Percentiles rank a stretch among this genome's conserved stretches.
Conservation (phyloP, 2,329 filamentous ascomycete genomes). For the Alternaria novae-zelandiae region DNA sequence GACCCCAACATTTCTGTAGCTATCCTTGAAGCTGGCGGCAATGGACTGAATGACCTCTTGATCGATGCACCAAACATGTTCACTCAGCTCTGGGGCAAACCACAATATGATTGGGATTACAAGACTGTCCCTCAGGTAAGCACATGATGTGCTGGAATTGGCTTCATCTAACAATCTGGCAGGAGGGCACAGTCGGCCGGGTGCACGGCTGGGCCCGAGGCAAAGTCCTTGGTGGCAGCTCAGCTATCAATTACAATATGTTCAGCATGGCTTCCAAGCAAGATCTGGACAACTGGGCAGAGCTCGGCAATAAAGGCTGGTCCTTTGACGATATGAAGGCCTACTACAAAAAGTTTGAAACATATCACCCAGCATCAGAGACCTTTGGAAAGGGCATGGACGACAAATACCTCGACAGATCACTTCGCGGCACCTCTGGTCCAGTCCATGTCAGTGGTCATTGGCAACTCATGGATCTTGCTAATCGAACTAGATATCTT, state of each 20-base stretch:
- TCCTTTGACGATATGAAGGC: constrained; percentile 41
- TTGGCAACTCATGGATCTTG: not conserved
- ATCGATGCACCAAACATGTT: constrained; percentile 40
- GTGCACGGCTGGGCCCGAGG: constrained; percentile 37
- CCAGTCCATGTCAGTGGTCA: constrained; percentile 28
- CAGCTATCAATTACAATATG: constrained; percentile 46
- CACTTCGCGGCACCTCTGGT: constrained; percentile 30
- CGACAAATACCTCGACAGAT: constrained; percentile 34
- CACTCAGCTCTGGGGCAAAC: constrained; percentile 31
- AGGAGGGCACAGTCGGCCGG: constrained; percentile 30
- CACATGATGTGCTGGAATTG: not conserved
- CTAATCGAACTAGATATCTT: constrained; percentile 23
- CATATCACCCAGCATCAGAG: constrained; percentile 34
- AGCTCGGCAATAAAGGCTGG: constrained; percentile 49
- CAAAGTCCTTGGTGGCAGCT: constrained; percentile 47
- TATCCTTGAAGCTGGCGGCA: constrained; percentile 38
- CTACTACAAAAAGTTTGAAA: constrained; percentile 49
- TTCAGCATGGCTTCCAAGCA: constrained; percentile 36
- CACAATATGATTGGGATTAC: constrained; percentile 41
- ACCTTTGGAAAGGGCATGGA: constrained; percentile 25
- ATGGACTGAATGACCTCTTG: constrained; percentile 33
- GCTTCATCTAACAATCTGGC: constrained; percentile 3
- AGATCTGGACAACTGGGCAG: constrained; percentile 49
- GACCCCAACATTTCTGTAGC: constrained; percentile 34
- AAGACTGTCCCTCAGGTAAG: constrained; percentile 40